Evolutionary conservation across 2,329 filamentous ascomycete species (phyloP).

Genomic region (Diaporthe humulicola): DNA sequence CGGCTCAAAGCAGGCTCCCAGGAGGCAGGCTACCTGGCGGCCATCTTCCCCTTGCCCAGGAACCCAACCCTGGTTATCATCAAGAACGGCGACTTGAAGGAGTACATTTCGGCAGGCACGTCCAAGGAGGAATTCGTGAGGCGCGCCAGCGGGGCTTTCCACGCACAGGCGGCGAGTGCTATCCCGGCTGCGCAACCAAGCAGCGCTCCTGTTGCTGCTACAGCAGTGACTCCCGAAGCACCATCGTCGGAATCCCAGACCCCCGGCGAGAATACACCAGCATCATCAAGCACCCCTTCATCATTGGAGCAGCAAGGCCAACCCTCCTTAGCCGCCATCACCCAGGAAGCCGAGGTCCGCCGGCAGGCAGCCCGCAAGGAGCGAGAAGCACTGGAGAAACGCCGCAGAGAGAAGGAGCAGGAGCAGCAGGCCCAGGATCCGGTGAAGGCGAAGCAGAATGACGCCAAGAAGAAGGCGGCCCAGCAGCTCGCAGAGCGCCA

Average conservation of each 20-base stretch:
- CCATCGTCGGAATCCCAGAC: conserved; percentile 37
- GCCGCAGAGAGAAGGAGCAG: conserved; percentile 53
- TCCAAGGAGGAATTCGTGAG: conserved; percentile 75
- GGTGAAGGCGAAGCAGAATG: conserved; percentile 49
- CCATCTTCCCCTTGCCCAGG: conserved; percentile 84
- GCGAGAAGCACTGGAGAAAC: conserved; percentile 56
- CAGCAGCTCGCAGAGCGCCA: conserved; percentile 73
- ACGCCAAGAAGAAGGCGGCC: conserved; percentile 62
- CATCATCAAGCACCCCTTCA: conserved; percentile 36
- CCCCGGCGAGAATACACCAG: conserved; percentile 44
- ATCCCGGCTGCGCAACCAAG: conserved; percentile 16
- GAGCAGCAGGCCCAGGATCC: conserved; percentile 49
- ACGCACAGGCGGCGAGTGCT: conserved; percentile 23
- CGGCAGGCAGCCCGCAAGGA: conserved; percentile 60
- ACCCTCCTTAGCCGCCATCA: not conserved
- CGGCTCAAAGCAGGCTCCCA: conserved; percentile 79
- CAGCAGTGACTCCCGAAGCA: conserved; percentile 34
- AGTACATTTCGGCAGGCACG: conserved; percentile 78
- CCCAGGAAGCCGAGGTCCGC: conserved; percentile 48
- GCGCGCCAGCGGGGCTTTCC: conserved; percentile 62
- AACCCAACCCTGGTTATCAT: conserved; percentile 87
- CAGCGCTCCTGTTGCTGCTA: conserved; percentile 33
- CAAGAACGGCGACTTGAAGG: conserved; percentile 81
- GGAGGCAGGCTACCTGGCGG: conserved; percentile 84
- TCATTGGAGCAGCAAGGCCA: conserved; percentile 38